Base-by-base conservation (phyloP, 768 basidiomycete genomes). In the Baorangia bicolor region DNA sequence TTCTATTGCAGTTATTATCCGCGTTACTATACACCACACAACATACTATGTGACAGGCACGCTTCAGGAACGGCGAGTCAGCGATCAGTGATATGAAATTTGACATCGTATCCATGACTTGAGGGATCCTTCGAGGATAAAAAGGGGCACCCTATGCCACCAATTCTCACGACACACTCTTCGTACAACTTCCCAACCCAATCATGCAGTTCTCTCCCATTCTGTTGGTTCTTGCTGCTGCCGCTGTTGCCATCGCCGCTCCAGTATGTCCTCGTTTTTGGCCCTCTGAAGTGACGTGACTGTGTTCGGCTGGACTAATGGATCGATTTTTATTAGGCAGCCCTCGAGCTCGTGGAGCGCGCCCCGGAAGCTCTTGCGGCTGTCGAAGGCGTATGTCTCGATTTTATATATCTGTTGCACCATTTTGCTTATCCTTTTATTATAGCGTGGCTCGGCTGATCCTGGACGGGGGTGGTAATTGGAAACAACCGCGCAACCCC, bases 151-250 rank as follows among this genome's bases (percentile, higher is more conserved):
- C 21, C 38, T 21, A 2, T 30, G 28, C 1, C 7, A 28, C 28
- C 6, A 28, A 28, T 28, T 28, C 16, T 12, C 5, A 6, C 28
- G 31, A 14, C 16, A 20, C 13, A 25, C 31, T 30, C 21, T 4
- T 33, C 9, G 21, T 20, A 5, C 23, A 33, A n/a, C 31, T 20
- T 21, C 27, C 5, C 42, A 20, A 51, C 11, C 28, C 21, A 25
- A 34, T 21, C 39, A 55, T 55, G 54, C 27, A 51, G 18, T n/a
- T 55, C 41, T 55, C 49, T 31, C 35, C 20, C 33, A 31, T 51
- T 37, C 28, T 43, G 21, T 20, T 55, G 2, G 5, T 52, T 38
- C 21, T 52, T 37, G 34, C 41, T 8, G 20, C 34, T 7, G 41
- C 13, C 9, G 54, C 14, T n/a, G 42, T 20, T 9, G 34, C 42